These are phyloP conservation scores for Triticum urartu DNA, from an alignment of 176 grass and related monocot species.

Conservation along the genomic window DNA sequence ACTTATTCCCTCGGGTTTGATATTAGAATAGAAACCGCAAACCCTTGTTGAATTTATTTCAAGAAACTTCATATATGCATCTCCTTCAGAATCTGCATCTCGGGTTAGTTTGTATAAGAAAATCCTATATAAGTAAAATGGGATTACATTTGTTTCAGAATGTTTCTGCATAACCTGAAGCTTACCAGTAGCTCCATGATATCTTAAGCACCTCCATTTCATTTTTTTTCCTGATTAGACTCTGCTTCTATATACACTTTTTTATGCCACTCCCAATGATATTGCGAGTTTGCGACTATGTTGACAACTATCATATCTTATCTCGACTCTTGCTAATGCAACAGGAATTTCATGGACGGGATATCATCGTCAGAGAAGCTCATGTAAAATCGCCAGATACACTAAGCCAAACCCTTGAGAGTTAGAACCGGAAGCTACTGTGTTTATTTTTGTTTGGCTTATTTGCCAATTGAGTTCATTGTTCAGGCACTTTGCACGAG, in stretches of 20 bases:
- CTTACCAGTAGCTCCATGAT: background rate
- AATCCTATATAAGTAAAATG: background rate
- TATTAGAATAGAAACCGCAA: background rate
- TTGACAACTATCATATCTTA: background rate
- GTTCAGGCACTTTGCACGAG: background rate
- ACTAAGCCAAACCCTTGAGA: background rate
- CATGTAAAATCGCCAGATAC: constrained; percentile 30
- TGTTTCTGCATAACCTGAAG: background rate
- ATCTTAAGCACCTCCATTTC: background rate
- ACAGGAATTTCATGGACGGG: constrained; percentile 66
- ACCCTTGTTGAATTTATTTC: background rate
- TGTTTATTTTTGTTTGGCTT: constrained; percentile 23
- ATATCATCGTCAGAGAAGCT: constrained; percentile 58
- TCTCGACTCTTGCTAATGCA: constrained; percentile 8
- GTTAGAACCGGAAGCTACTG: background rate
- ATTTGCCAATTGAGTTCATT: constrained; percentile 2
- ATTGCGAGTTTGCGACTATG: background rate
- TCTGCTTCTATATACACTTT: background rate
- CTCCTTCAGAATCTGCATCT: background rate
- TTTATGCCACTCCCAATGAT: background rate
- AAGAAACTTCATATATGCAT: background rate
- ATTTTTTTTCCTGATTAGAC: background rate
- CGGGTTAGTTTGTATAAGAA: background rate
- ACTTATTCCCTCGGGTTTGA: background rate
- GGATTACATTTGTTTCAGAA: background rate